Evolutionary conservation across 352 stramenopile genomes (phyloP).

Genomic region (Phytophthora pinifolia): DNA sequence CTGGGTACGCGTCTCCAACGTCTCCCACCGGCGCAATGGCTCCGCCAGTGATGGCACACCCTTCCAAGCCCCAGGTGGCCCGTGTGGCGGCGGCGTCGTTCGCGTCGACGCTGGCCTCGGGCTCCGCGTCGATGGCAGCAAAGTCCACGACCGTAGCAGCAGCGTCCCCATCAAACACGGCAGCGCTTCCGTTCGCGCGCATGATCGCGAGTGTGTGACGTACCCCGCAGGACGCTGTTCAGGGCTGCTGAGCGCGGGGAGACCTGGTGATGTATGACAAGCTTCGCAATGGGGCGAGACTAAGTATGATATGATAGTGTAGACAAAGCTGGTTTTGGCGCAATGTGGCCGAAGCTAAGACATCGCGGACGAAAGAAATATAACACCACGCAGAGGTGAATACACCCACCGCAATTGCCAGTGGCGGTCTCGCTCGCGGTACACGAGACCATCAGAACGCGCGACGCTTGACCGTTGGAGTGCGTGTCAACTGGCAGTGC

Average conservation of each 20-base stretch:
- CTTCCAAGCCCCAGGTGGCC: conserved; percentile 9
- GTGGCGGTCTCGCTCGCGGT: too few relatives aligned
- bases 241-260: conserved; percentile 12
- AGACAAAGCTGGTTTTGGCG: conserved; percentile 36
- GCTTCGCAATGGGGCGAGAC: conserved; percentile 27
- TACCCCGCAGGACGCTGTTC: conserved; percentile 3
- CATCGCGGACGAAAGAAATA: conserved; percentile 32
- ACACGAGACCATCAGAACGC: too few relatives aligned
- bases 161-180: conserved; percentile 16
- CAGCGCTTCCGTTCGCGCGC: conserved; percentile 30
- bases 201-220: conserved; percentile 48
- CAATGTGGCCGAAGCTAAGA: conserved; percentile 22
- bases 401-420: conserved; percentile 6
- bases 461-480: too few relatives aligned
- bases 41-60: conserved; percentile 16
- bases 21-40: conserved; percentile 25
- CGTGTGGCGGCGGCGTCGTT: conserved; percentile 15
- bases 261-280: conserved; percentile 21
- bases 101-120: conserved; percentile 15
- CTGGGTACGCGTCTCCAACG: conserved; percentile 34
- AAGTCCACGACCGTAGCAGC: conserved; percentile 13
- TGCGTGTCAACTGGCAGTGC: too few relatives aligned
- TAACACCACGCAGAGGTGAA: conserved; percentile 31
- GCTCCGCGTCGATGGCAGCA: conserved; percentile 7
- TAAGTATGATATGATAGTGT: conserved; percentile 52